Base-by-base conservation (phyloP, 371 early-diverging fungal species). In the Chytridium lagenaria region DNA sequence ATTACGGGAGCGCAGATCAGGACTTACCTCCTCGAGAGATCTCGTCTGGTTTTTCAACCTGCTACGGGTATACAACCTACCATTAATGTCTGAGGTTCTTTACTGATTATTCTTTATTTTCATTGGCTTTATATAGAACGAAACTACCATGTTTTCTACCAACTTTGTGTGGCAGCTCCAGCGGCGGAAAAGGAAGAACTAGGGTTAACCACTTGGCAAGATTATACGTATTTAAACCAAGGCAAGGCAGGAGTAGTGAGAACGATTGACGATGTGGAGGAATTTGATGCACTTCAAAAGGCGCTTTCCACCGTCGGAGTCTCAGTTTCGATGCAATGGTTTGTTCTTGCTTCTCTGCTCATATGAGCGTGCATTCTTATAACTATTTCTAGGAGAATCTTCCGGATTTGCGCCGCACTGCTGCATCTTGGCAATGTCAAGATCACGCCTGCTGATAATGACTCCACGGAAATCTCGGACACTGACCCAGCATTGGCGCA, bases 121-220 rank as follows among this genome's bases (percentile, higher is more conserved):
- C 55, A n/a, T 12, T 52, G 16, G 55, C 16, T 23, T 52, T 5
- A 12, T n/a, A 52, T 26, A 67, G 99, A 99, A 83, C 89, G 98
- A 76, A 99, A 98, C 87, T 99, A 98, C 83, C 99, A 99, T 82
- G 94, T 99, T 68, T 99, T 99, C 81, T 99, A 99, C 82, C 96
- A 94, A 89, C 87, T 99, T n/a, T 93, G 96, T 81, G 88, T 91
- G 1, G 96, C 93, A 64, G 91, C 90, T 22, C 93, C 95, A 1
- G 85, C 90, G 1, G 92, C 90, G 15, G 94, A 95, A 79, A 82
- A 88, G 71, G 91, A 90, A 73, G 87, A 92, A 55, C 85, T 96
- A 1, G 93, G 93, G 1, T 84, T 97, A 16, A 86, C 82, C 3
- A 85, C 89, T 19, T 94, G 89, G 86, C 84, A 85, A n/a, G 86